These are phyloP conservation scores for Diospyros lotus DNA, from an alignment of 148 eudicot species.

Conservation along the genomic window DNA sequence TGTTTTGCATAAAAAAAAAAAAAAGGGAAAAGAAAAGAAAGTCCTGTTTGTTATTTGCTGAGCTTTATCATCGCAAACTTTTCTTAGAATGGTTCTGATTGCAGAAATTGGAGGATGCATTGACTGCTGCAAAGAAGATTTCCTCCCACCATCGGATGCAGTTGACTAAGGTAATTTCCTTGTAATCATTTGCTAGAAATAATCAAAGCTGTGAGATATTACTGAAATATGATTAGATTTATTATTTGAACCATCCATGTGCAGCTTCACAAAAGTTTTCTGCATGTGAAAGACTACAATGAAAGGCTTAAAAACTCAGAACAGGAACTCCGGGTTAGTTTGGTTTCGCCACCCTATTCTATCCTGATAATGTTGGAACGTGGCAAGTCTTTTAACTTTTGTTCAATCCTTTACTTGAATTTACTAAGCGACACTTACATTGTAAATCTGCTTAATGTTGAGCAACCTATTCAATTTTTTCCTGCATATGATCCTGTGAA, in stretches of 20 bases:
- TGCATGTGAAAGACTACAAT: slow-evolving; percentile 53
- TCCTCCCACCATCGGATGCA: slow-evolving; percentile 44
- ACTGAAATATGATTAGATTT: not conserved
- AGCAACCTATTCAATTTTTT: not conserved
- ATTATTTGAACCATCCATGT: slow-evolving; percentile 20
- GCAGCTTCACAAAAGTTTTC: slow-evolving; percentile 61
- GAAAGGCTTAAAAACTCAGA: slow-evolving; percentile 68
- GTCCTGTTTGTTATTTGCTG: not conserved
- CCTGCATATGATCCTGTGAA: not conserved
- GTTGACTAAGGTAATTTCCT: slow-evolving; percentile 53
- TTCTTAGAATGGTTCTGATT: slow-evolving; percentile 14
- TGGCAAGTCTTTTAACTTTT: not conserved
- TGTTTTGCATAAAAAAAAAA: not conserved
- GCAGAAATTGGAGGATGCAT: slow-evolving; percentile 67
- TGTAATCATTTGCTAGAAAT: not conserved
- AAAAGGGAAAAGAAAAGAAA: not conserved
- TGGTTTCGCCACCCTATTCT: slow-evolving; percentile 15
- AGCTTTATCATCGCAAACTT: not conserved
- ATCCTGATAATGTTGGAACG: not conserved
- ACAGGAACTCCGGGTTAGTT: slow-evolving; percentile 76
- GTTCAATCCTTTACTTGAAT: not conserved
- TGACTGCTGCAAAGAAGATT: slow-evolving; percentile 53
- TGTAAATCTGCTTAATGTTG: not conserved
- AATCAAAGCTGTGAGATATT: not conserved
- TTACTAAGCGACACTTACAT: not conserved